phyloP scores from a whole-genome alignment of 1,139 yeast genomes.

The Yamadazyma mexicana region DNA sequence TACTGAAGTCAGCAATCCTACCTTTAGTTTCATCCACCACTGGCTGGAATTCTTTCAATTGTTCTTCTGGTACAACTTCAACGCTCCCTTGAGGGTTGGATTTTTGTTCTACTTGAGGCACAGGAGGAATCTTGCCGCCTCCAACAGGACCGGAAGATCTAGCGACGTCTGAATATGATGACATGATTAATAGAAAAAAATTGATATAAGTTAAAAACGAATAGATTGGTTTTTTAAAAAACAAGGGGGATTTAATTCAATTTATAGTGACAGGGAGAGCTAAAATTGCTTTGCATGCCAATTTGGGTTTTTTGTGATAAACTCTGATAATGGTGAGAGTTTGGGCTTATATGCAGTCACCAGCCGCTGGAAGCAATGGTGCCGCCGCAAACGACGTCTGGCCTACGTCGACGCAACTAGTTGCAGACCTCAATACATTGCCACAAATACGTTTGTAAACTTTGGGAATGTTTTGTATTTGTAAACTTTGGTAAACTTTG shows the following conservation, averaged over 20 bases:
- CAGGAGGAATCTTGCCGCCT: constrained; percentile 26
- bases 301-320: constrained; percentile 3
- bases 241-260: constrained; percentile 1
- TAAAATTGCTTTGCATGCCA: constrained; percentile 6
- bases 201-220: too few species aligned
- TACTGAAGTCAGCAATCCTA: constrained; percentile 13
- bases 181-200: constrained; percentile 10
- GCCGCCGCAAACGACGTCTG: background rate
- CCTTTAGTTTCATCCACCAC: constrained; percentile 20
- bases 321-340: background rate
- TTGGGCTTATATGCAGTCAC: background rate
- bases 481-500: too few species aligned
- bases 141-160: constrained; percentile 36
- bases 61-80: constrained; percentile 28
- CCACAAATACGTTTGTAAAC: too few species aligned
- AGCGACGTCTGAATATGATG: constrained; percentile 46
- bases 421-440: too few species aligned
- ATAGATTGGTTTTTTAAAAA: background rate
- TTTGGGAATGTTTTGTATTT: too few species aligned
- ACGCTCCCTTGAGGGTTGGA: constrained; percentile 26
- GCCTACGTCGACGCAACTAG: too few species aligned
- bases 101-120: constrained; percentile 13
- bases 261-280: constrained; percentile 4
- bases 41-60: constrained; percentile 29
- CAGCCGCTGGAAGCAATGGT: background rate